Conservation (phyloP, 1,284 basidiomycete species). For the Amylostereum areolatum region DNA sequence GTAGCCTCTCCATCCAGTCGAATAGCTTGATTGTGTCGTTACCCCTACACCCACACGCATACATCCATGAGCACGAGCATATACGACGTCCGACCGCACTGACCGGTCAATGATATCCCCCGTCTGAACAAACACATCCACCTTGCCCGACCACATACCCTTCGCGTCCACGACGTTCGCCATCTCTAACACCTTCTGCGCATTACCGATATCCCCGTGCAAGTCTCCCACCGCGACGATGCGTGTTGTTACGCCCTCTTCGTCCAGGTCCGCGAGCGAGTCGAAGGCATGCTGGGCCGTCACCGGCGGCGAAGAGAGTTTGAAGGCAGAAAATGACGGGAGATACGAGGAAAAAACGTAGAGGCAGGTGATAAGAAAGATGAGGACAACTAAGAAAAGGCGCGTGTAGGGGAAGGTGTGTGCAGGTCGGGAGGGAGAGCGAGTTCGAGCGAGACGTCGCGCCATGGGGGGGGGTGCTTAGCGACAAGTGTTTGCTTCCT, state of each 20-base stretch:
- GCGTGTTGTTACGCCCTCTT: slow-evolving; percentile 15
- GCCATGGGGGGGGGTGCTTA: too few relatives aligned
- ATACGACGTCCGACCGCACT: slow-evolving; percentile 10
- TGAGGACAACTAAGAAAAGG: too few relatives aligned
- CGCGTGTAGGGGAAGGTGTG: too few relatives aligned
- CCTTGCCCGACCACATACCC: slow-evolving; percentile 71
- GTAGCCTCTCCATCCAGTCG: slow-evolving; percentile 73
- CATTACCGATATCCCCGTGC: slow-evolving; percentile 73
- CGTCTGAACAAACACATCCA: slow-evolving; percentile 85
- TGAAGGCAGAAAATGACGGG: too few relatives aligned
- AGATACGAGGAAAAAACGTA: too few relatives aligned
- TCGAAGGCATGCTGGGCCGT: too few relatives aligned
- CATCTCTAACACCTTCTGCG: slow-evolving; percentile 70
- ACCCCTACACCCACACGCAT: slow-evolving; percentile 45
- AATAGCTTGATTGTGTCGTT: slow-evolving; percentile 84
- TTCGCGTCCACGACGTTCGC: slow-evolving; percentile 65
- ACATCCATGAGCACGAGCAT: neutral
- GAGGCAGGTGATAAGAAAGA: too few relatives aligned
- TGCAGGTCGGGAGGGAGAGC: too few relatives aligned
- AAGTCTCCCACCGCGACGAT: slow-evolving; percentile 81
- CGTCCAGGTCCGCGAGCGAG: too few relatives aligned
- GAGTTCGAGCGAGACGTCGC: too few relatives aligned
- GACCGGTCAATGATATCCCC: slow-evolving; percentile 90
- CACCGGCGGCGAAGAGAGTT: too few relatives aligned
- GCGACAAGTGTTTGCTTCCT: too few relatives aligned